phyloP scores from a whole-genome alignment of 306 rosid species.

The Vicia villosa region DNA sequence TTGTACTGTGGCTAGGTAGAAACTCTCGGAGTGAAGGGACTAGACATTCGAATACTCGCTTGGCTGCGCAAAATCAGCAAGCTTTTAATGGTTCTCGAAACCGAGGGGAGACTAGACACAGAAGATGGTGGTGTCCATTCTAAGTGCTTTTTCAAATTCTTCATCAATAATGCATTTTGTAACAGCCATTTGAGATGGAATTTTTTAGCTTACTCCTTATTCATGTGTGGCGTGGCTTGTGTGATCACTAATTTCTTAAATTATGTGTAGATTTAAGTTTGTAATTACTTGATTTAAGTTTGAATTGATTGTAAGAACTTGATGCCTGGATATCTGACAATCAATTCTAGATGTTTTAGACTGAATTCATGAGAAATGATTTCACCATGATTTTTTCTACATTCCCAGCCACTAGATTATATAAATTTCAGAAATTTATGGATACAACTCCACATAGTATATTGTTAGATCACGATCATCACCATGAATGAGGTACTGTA shows the following conservation, averaged over 20 bases:
- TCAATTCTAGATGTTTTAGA: conserved; percentile 16
- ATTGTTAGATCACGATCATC: no score
- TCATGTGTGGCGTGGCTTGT: conserved; percentile 38
- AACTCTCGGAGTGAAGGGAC: conserved; percentile 60
- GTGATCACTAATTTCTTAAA: conserved; percentile 30
- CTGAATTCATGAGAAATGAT: not conserved
- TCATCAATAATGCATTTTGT: conserved; percentile 34
- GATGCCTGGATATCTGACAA: conserved; percentile 3
- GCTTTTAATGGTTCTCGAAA: conserved; percentile 38
- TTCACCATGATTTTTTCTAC: not conserved
- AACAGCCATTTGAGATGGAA: conserved; percentile 35
- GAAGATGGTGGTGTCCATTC: conserved; percentile 90
- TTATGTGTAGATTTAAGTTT: conserved; percentile 38
- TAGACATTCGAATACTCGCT: conserved; percentile 33
- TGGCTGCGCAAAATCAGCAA: conserved; percentile 46
- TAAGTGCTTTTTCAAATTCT: conserved; percentile 35
- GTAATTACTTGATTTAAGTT: not conserved
- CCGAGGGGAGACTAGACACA: conserved; percentile 72
- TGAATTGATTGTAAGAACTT: conserved; percentile 30
- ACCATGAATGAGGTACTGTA: no score
- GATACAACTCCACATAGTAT: no score
- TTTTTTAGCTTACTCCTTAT: conserved; percentile 30
- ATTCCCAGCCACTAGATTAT: not conserved
- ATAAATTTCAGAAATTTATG: no score
- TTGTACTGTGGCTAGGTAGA: conserved; percentile 84